Evolutionary conservation across 2,329 filamentous ascomycete species (phyloP).

Genomic region (Zymoseptoria crescenta): DNA sequence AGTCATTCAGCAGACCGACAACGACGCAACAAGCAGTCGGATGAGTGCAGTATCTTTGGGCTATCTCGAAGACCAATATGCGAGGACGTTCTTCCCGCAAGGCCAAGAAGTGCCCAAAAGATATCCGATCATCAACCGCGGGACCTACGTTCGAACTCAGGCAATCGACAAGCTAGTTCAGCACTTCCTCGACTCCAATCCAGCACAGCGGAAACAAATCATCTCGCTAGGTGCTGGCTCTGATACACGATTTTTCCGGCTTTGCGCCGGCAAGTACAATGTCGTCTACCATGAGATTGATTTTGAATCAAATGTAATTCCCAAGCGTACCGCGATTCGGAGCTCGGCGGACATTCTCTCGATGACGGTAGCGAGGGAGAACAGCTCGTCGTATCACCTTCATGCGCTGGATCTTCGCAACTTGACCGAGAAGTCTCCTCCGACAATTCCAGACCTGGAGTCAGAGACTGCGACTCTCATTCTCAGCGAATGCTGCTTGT

Average conservation of each 20-base stretch:
- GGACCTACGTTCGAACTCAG: slow-evolving; percentile 84
- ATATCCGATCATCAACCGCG: slow-evolving; percentile 89
- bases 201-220: slow-evolving; percentile 52
- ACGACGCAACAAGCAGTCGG: slow-evolving; percentile 80
- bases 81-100: slow-evolving; percentile 55
- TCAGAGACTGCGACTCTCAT: slow-evolving; percentile 66
- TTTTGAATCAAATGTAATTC: slow-evolving; percentile 58
- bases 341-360: slow-evolving; percentile 16
- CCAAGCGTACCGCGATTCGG: slow-evolving; percentile 22
- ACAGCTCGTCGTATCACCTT: slow-evolving; percentile 42
- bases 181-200: slow-evolving; percentile 51
- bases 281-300: slow-evolving; percentile 88
- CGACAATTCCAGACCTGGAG: slow-evolving; percentile 39
- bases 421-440: slow-evolving; percentile 34
- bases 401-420: slow-evolving; percentile 61
- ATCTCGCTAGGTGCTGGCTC: slow-evolving; percentile 89
- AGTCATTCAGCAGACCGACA: slow-evolving; percentile 80
- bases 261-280: slow-evolving; percentile 42
- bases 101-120: slow-evolving; percentile 50
- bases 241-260: slow-evolving; percentile 77
- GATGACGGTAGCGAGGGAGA: slow-evolving; percentile 15
- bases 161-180: slow-evolving; percentile 72
- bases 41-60: slow-evolving; percentile 80
- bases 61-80: slow-evolving; percentile 78
- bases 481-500: slow-evolving; percentile 90